These are phyloP conservation scores for Neocatenulostroma microsporum DNA, from an alignment of 2,329 filamentous ascomycete genomes.

Conservation along the genomic window DNA sequence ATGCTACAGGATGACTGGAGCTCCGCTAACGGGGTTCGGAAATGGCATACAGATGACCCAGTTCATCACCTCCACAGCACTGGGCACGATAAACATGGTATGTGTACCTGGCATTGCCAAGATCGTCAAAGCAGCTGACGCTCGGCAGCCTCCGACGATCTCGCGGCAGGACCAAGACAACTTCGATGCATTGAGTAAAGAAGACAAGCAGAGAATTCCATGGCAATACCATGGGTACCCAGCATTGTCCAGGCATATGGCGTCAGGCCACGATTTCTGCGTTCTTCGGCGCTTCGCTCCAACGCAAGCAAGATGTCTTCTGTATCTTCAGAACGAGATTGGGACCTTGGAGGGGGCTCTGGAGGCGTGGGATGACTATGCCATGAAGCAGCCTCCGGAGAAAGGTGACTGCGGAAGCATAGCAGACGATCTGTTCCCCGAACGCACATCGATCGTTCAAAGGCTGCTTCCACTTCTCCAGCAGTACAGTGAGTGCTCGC, in stretches of 20 bases:
- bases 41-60: too few species aligned
- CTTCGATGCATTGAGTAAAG: neutral
- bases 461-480: slow-evolving; percentile 7
- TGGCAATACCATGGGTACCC: slow-evolving; percentile 13
- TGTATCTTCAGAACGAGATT: slow-evolving; percentile 11
- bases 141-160: neutral
- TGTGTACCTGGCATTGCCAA: too few species aligned
- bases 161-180: neutral
- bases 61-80: too few species aligned
- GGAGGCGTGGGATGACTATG: slow-evolving; percentile 4
- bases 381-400: slow-evolving; percentile 1
- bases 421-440: slow-evolving; percentile 1
- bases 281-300: slow-evolving; percentile 10
- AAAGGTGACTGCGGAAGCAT: slow-evolving; percentile 3
- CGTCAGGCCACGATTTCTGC: slow-evolving; percentile 9
- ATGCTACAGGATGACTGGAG: too few species aligned
- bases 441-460: slow-evolving; percentile 1
- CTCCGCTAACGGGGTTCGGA: too few species aligned
- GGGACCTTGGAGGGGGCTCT: slow-evolving; percentile 5
- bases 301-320: slow-evolving; percentile 5
- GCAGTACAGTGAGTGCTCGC: slow-evolving; percentile 8
- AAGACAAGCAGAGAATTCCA: neutral
- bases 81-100: too few species aligned
- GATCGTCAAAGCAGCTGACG: too few species aligned
- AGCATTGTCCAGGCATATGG: slow-evolving; percentile 8